A percentile compares a stretch with the other conserved stretches of the same genome.
Evolutionary conservation across 1,284 basidiomycete genomes (phyloP).

Genomic region (Pascua sp.): DNA sequence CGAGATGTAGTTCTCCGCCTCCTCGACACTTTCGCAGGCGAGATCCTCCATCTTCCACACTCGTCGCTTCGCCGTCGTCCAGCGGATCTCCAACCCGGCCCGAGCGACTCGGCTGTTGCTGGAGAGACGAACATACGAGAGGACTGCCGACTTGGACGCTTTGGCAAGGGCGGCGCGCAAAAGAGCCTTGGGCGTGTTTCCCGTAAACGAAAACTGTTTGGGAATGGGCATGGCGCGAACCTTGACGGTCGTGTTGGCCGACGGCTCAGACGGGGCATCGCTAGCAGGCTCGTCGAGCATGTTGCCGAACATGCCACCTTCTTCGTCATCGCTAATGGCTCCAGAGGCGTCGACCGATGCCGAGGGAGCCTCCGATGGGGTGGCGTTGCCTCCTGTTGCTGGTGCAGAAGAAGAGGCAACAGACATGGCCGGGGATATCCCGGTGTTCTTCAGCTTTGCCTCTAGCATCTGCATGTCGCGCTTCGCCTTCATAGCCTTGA

Average conservation of each 20-base stretch:
- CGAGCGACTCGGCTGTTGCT: slow-evolving; percentile 67
- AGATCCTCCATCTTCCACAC: slow-evolving; percentile 81
- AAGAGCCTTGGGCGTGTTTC: slow-evolving; percentile 34
- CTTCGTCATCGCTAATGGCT: slow-evolving; percentile 49
- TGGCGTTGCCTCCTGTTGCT: background rate
- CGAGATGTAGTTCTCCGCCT: slow-evolving; percentile 89
- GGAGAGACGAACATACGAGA: slow-evolving; percentile 65
- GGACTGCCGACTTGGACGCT: slow-evolving; percentile 67
- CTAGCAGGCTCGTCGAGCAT: slow-evolving; percentile 68
- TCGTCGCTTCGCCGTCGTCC: slow-evolving; percentile 61
- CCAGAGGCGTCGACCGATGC: background rate
- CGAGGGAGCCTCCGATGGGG: background rate
- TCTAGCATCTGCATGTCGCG: slow-evolving; percentile 57
- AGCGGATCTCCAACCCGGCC: slow-evolving; percentile 66
- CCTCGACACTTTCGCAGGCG: slow-evolving; percentile 70
- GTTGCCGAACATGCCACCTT: slow-evolving; percentile 67
- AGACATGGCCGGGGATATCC: background rate
- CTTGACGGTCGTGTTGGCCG: slow-evolving; percentile 56
- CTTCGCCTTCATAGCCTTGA: slow-evolving; percentile 59
- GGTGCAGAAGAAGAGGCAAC: background rate
- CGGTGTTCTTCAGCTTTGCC: slow-evolving; percentile 55
- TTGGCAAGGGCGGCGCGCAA: slow-evolving; percentile 35
- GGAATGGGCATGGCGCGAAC: slow-evolving; percentile 74
- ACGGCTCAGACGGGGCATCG: slow-evolving; percentile 35
- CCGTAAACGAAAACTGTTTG: slow-evolving; percentile 64